Conservation (phyloP, 1,284 basidiomycete genomes). For the Puccinia triticina region DNA sequence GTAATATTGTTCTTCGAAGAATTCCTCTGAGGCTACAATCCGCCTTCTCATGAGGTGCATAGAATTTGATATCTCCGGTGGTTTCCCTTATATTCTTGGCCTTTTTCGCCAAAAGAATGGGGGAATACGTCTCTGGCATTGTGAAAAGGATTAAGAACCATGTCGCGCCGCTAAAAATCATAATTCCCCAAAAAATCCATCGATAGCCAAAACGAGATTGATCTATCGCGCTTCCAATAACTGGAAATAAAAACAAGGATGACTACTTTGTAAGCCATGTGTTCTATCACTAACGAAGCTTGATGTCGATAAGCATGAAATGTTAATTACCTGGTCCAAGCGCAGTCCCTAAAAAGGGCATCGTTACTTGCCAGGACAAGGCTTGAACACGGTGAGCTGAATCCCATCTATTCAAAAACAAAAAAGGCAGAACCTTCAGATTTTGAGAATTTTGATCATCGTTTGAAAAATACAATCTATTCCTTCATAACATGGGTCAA, state of each 20-base stretch:
- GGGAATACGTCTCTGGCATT: conserved; percentile 67
- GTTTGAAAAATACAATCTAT: background rate
- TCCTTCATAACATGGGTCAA: background rate
- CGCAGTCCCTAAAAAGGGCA: conserved; percentile 71
- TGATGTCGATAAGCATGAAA: background rate
- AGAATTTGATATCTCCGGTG: conserved; percentile 59
- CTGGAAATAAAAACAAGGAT: conserved; percentile 4
- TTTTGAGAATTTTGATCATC: background rate
- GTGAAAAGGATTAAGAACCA: conserved; percentile 14
- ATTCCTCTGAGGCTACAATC: conserved; percentile 67
- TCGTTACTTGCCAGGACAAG: conserved; percentile 68
- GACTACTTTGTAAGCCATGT: background rate
- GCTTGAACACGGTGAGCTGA: conserved; percentile 68
- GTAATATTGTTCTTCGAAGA: conserved; percentile 66
- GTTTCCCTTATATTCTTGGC: conserved; percentile 50
- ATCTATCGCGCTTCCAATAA: conserved; percentile 37
- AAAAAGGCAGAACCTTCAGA: background rate
- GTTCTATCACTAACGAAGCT: background rate
- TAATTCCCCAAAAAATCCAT: conserved; percentile 48
- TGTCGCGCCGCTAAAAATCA: conserved; percentile 21
- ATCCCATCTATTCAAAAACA: conserved; percentile 58
- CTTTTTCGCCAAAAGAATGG: conserved; percentile 61
- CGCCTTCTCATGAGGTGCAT: conserved; percentile 69
- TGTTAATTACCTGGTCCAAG: conserved; percentile 31
- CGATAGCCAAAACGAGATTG: conserved; percentile 34